Percentiles rank a stretch among this genome's conserved stretches.
Conservation (phyloP, 2,329 filamentous ascomycete species). For the Pseudomassariella vexata region DNA sequence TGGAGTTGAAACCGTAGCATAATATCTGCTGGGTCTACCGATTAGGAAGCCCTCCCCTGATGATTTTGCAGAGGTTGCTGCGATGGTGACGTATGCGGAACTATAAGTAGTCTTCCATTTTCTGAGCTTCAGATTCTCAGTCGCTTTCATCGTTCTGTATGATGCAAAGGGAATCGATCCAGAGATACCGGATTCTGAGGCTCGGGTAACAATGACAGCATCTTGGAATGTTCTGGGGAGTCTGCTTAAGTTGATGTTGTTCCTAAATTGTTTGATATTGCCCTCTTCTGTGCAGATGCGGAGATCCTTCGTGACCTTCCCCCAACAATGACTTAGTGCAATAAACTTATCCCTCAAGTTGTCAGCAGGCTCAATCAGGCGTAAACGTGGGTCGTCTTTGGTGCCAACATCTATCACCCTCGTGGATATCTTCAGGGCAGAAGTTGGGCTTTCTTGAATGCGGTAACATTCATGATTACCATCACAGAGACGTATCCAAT, state of each 20-base stretch:
- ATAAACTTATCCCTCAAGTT: background rate
- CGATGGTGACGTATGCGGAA: slow-evolving; percentile 2
- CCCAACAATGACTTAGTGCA: slow-evolving; percentile 8
- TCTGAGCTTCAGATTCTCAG: slow-evolving; percentile 2
- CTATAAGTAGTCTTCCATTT: slow-evolving; percentile 4
- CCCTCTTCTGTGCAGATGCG: background rate
- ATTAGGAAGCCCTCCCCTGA: slow-evolving; percentile 3
- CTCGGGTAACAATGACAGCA: slow-evolving; percentile 8
- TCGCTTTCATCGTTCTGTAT: slow-evolving; percentile 9
- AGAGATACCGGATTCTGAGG: slow-evolving; percentile 7
- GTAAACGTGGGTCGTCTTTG: background rate
- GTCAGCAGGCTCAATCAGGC: background rate
- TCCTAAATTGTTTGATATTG: background rate
- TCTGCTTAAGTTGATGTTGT: slow-evolving; percentile 1
- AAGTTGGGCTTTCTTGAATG: background rate
- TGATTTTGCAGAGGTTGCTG: slow-evolving; percentile 3
- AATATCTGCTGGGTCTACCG: no score
- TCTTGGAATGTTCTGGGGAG: slow-evolving; percentile 12
- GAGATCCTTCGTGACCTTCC: background rate
- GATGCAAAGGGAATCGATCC: no score
- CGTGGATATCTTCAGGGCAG: slow-evolving; percentile 6
- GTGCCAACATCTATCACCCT: slow-evolving; percentile 9
- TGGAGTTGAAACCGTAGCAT: background rate
- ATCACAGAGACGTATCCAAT: slow-evolving; percentile 10
- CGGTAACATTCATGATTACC: background rate